Percentiles rank a stretch among this genome's conserved stretches.
These are phyloP conservation scores for Pythium brassicae DNA, from an alignment of 352 stramenopile genomes.

Conservation along the genomic window DNA sequence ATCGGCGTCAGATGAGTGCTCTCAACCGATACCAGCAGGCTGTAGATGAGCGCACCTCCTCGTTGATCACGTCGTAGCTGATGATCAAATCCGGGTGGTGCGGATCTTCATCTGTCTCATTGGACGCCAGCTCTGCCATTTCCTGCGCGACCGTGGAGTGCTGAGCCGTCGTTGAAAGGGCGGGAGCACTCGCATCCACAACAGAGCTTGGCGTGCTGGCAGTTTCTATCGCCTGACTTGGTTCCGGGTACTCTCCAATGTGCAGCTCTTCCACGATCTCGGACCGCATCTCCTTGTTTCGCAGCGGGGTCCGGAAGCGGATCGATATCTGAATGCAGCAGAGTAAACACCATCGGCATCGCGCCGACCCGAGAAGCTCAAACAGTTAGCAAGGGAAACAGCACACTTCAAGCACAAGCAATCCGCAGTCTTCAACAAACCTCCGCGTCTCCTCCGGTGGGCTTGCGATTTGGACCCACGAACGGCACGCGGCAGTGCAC, in stretches of 20 bases:
- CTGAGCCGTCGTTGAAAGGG: neutral
- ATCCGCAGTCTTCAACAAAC: slow-evolving; percentile 15
- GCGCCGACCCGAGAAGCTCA: neutral
- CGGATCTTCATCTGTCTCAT: slow-evolving; percentile 29
- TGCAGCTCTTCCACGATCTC: slow-evolving; percentile 44
- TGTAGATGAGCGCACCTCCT: slow-evolving; percentile 44
- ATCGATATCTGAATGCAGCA: slow-evolving; percentile 39
- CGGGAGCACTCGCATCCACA: neutral
- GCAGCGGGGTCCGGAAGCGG: slow-evolving; percentile 49
- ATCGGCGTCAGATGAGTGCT: neutral
- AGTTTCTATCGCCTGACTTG: slow-evolving; percentile 1
- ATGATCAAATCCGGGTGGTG: slow-evolving; percentile 70
- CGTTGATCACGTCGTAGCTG: slow-evolving; percentile 84
- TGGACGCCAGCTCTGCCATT: slow-evolving; percentile 1
- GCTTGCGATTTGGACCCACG: slow-evolving; percentile 64
- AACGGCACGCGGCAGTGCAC: slow-evolving; percentile 52
- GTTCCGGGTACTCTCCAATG: slow-evolving; percentile 50
- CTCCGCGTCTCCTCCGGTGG: slow-evolving; percentile 58
- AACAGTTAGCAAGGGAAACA: neutral
- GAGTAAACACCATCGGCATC: slow-evolving; percentile 1
- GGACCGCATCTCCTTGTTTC: slow-evolving; percentile 48
- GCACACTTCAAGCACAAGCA: neutral
- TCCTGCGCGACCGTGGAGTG: neutral
- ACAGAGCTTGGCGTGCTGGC: neutral
- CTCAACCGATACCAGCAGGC: neutral